Conservation (phyloP, 2,329 filamentous ascomycete species). For the Nannizziopsis barbatae region DNA sequence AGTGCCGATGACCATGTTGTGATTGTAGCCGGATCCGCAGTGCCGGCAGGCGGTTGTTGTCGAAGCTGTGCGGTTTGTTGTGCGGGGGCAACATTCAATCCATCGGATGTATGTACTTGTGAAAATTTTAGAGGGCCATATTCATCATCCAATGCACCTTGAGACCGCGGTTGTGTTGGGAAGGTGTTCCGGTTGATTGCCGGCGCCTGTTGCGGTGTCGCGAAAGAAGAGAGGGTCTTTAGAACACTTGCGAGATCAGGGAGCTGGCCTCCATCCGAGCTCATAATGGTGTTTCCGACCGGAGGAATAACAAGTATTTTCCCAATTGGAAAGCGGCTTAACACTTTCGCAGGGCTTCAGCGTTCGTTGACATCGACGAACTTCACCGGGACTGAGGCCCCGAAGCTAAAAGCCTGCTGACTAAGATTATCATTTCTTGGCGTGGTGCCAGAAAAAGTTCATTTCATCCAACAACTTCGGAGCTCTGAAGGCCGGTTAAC, state of each 20-base stretch:
- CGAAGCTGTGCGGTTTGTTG: neutral
- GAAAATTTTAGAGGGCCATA: conserved; percentile 4
- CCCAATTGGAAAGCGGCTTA: neutral
- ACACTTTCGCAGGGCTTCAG: neutral
- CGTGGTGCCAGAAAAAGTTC: conserved; percentile 8
- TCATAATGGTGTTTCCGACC: neutral
- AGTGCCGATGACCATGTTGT: conserved; percentile 43
- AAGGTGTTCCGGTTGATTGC: neutral
- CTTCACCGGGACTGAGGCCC: too few species aligned
- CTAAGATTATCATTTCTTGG: conserved; percentile 3
- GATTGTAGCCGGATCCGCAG: conserved; percentile 37
- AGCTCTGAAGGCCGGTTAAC: too few species aligned
- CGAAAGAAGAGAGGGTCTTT: conserved; percentile 31
- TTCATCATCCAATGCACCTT: conserved; percentile 5
- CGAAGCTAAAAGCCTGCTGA: too few species aligned
- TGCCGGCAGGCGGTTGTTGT: neutral
- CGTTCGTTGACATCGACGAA: neutral
- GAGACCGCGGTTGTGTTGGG: conserved; percentile 2
- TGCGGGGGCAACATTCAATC: neutral
- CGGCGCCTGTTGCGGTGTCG: conserved; percentile 14
- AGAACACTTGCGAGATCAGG: conserved; percentile 34
- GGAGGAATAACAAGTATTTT: too few species aligned
- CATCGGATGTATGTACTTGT: neutral
- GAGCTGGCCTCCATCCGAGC: conserved; percentile 12
- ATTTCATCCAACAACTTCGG: neutral